These are phyloP conservation scores for Ambrosia artemisiifolia DNA, from an alignment of 129 eudicot genomes.

Conservation along the genomic window DNA sequence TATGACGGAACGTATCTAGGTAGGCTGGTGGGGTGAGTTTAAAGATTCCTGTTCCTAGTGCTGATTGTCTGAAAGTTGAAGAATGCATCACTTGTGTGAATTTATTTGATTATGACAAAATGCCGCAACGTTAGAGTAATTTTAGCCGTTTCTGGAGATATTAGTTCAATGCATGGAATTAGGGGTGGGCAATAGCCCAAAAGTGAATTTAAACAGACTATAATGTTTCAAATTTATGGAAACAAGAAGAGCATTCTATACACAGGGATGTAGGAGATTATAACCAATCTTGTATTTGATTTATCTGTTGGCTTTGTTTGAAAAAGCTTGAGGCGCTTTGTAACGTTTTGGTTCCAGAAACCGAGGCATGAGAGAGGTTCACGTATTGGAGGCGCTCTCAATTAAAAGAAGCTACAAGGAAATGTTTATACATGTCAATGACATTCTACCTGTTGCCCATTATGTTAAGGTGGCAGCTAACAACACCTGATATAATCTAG, in stretches of 20 bases:
- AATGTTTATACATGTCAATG: too few species aligned
- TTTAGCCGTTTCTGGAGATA: not conserved
- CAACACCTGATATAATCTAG: constrained; percentile 66
- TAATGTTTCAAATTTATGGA: too few species aligned
- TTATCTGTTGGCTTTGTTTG: too few species aligned
- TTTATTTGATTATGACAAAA: not conserved
- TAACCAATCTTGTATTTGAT: too few species aligned
- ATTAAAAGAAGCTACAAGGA: too few species aligned
- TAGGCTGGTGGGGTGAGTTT: not conserved
- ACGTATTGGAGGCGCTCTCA: too few species aligned
- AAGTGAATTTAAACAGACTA: not conserved
- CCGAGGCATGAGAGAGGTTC: too few species aligned
- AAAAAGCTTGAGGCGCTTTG: too few species aligned
- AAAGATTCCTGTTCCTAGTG: not conserved
- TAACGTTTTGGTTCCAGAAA: too few species aligned
- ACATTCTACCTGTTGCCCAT: constrained; percentile 45
- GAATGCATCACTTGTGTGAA: not conserved
- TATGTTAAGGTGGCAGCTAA: constrained; percentile 59
- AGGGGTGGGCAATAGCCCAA: not conserved
- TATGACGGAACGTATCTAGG: not conserved
- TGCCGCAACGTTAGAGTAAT: not conserved
- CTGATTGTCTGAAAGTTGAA: not conserved
- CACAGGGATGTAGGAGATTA: too few species aligned
- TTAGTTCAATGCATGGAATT: not conserved
- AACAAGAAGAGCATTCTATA: too few species aligned